Evolutionary conservation across 495 filamentous ascomycete genomes (phyloP).

Genomic region (Terfezia claveryi): DNA sequence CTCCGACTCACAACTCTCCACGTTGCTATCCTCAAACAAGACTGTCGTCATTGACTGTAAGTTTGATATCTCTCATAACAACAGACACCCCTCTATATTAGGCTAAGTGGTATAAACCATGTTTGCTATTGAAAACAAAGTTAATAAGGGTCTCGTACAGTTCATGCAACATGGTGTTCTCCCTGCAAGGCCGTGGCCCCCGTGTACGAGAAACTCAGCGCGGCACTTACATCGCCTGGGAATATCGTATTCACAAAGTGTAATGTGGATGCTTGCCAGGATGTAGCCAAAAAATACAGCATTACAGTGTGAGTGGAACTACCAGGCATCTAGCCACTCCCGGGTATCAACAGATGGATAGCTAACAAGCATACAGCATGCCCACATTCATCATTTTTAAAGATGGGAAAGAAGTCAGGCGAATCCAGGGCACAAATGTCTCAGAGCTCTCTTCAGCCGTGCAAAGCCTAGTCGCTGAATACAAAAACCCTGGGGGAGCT

Average conservation of each 20-base stretch:
- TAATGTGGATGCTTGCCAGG: conserved; percentile 54
- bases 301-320: conserved; percentile 41
- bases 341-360: background rate
- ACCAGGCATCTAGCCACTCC: background rate
- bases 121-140: conserved; percentile 8
- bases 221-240: conserved; percentile 45
- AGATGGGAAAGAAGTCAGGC: conserved; percentile 38
- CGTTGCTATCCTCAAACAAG: conserved; percentile 40
- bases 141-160: conserved; percentile 23
- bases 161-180: conserved; percentile 72
- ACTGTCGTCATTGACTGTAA: conserved; percentile 75
- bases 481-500: conserved; percentile 28
- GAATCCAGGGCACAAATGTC: conserved; percentile 52
- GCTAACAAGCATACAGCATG: conserved; percentile 13
- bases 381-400: conserved; percentile 90
- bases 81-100: conserved; percentile 8
- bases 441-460: conserved; percentile 44
- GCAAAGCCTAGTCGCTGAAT: conserved; percentile 49
- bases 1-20: conserved; percentile 47
- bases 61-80: conserved; percentile 21
- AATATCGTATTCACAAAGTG: conserved; percentile 69
- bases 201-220: conserved; percentile 56
- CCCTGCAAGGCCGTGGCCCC: conserved; percentile 75
- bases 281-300: conserved; percentile 45
- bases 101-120: no score